Percentiles rank a stretch among this genome's conserved stretches.
Conservation (phyloP, 257 asterid species). For the Solanum chmielewskii region DNA sequence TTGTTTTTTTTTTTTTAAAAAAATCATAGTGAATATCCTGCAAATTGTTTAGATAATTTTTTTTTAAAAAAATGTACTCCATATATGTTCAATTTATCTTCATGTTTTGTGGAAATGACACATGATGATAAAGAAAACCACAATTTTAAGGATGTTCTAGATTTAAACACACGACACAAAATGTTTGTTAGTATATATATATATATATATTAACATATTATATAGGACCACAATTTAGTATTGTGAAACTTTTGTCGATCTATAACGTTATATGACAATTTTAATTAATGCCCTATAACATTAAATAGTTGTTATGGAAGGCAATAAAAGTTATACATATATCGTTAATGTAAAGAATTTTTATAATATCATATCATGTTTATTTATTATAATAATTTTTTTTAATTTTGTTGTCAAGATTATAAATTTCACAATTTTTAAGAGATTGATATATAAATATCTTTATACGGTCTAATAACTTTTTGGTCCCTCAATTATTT, state of each 20-base stretch:
- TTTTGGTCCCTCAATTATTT: background rate
- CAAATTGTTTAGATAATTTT: background rate
- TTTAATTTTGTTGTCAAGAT: background rate
- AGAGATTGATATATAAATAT: background rate
- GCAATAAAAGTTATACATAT: background rate
- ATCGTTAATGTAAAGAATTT: background rate
- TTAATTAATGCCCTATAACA: background rate
- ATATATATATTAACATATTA: background rate
- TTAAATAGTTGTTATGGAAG: background rate
- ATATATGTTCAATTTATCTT: background rate
- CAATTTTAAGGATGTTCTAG: background rate
- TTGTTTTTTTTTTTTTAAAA: background rate
- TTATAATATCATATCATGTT: background rate
- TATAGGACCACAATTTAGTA: background rate
- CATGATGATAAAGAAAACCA: background rate
- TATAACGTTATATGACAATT: background rate
- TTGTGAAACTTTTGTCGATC: background rate
- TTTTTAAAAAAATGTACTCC: background rate
- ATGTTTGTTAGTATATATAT: no score
- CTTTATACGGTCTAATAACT: background rate
- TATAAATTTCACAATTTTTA: background rate
- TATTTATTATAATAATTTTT: background rate
- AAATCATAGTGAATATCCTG: background rate
- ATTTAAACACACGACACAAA: background rate
- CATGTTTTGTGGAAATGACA: background rate